Percentiles rank a stretch among this genome's conserved stretches.
Evolutionary conservation across 176 grass and related monocot species (phyloP).

Genomic region (Musa beccarii): DNA sequence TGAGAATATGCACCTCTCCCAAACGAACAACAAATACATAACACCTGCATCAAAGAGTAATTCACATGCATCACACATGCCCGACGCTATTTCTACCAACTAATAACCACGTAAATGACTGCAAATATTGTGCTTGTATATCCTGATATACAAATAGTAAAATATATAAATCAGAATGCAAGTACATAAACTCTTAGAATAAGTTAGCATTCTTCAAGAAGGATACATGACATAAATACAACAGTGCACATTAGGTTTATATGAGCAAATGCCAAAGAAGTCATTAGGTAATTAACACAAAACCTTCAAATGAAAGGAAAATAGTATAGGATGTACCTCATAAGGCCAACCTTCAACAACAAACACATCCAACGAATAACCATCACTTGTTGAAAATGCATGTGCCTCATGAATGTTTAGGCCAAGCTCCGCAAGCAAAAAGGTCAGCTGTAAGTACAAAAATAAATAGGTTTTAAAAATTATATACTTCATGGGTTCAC

Average conservation of each 20-base stretch:
- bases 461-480: background rate
- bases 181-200: no score
- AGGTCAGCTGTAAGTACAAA: slow-evolving; percentile 56
- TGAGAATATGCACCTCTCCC: no score
- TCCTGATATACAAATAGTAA: no score
- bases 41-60: no score
- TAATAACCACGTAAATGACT: no score
- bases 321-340: slow-evolving; percentile 44
- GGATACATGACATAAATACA: no score
- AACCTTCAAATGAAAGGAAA: background rate
- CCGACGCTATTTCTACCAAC: no score
- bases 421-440: slow-evolving; percentile 78
- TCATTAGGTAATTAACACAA: background rate
- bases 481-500: background rate
- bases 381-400: slow-evolving; percentile 96
- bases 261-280: background rate
- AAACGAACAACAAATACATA: no score
- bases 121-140: no score
- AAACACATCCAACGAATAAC: slow-evolving; percentile 88
- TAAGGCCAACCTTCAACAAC: slow-evolving; percentile 92
- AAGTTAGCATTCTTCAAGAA: no score
- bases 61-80: no score
- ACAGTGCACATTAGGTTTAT: background rate
- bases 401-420: slow-evolving; percentile 99
- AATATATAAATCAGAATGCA: no score